A percentile compares a stretch with the other conserved stretches of the same genome.
These are phyloP conservation scores for Aquilaria yunnanensis DNA, from an alignment of 345 rosid genomes.

Conservation along the genomic window DNA sequence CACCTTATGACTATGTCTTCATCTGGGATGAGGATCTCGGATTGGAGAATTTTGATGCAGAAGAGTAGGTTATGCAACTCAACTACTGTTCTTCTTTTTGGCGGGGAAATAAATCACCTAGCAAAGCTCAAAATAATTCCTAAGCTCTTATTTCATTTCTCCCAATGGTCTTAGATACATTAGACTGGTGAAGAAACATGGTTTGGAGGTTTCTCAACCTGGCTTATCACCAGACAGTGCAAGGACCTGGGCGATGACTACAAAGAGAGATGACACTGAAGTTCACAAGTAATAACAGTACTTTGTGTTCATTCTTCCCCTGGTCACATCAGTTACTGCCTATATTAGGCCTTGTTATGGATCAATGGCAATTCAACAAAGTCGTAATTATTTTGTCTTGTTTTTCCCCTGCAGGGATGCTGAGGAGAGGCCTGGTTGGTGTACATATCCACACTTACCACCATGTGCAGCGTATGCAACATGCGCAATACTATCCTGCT, in stretches of 20 bases:
- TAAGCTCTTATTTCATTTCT: slow-evolving; percentile 1
- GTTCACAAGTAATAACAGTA: slow-evolving; percentile 67
- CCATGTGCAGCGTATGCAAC: slow-evolving; percentile 93
- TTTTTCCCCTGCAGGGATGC: slow-evolving; percentile 41
- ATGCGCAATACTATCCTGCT: background rate
- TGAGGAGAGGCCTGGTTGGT: slow-evolving; percentile 85
- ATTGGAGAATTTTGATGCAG: slow-evolving; percentile 72
- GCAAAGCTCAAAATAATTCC: background rate
- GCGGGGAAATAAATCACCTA: background rate
- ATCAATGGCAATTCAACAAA: background rate
- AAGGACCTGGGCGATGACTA: slow-evolving; percentile 95
- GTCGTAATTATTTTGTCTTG: background rate
- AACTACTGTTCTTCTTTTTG: background rate
- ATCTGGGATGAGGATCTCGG: slow-evolving; percentile 99
- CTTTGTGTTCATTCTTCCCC: background rate
- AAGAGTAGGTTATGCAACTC: slow-evolving; percentile 47
- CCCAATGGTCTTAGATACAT: slow-evolving; percentile 45
- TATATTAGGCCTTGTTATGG: background rate
- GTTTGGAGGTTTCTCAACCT: slow-evolving; percentile 95
- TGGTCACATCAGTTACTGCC: background rate
- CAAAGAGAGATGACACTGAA: slow-evolving; percentile 65
- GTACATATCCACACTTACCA: slow-evolving; percentile 67
- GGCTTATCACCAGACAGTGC: slow-evolving; percentile 75
- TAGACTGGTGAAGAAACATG: slow-evolving; percentile 67
- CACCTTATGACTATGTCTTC: slow-evolving; percentile 83